These are phyloP conservation scores for Talaromyces trachyspermus DNA, from an alignment of 495 filamentous ascomycete genomes.

Conservation along the genomic window DNA sequence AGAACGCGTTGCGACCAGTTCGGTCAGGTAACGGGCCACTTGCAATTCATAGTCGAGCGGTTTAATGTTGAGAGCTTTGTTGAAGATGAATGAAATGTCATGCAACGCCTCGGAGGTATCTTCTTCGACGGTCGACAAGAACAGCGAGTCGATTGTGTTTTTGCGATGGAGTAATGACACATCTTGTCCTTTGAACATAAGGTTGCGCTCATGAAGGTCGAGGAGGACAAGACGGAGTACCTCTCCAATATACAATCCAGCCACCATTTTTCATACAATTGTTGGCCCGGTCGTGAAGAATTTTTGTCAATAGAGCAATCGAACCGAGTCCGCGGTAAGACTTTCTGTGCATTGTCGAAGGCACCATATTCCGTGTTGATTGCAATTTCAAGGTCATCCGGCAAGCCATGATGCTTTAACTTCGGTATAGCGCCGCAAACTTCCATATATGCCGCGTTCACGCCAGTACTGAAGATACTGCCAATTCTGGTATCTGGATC, in stretches of 20 bases:
- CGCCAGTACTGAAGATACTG: constrained; percentile 94
- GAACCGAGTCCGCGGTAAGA: constrained; percentile 64
- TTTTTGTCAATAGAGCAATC: constrained; percentile 31
- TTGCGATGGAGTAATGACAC: constrained; percentile 53
- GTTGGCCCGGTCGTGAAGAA: constrained; percentile 36
- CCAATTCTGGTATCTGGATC: constrained; percentile 80
- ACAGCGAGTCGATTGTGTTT: constrained; percentile 72
- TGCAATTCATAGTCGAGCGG: constrained; percentile 65
- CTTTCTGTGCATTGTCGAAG: constrained; percentile 84
- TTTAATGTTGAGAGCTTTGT: constrained; percentile 56
- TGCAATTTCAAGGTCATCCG: constrained; percentile 73
- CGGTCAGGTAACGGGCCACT: constrained; percentile 69
- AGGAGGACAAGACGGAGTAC: constrained; percentile 35
- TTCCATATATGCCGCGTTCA: constrained; percentile 96
- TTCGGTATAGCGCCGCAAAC: constrained; percentile 76
- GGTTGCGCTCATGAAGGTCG: constrained; percentile 23
- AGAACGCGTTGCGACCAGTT: constrained; percentile 80
- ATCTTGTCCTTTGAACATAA: constrained; percentile 30
- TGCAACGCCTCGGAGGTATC: constrained; percentile 63
- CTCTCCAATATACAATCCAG: constrained; percentile 41
- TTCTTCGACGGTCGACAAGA: constrained; percentile 70
- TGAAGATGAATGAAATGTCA: constrained; percentile 68
- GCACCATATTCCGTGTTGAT: constrained; percentile 99
- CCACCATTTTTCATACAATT: constrained; percentile 46
- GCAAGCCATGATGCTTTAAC: constrained; percentile 70